These are phyloP conservation scores for Penicillium sp. DNA, from an alignment of 2,329 filamentous ascomycete species.

Conservation along the genomic window DNA sequence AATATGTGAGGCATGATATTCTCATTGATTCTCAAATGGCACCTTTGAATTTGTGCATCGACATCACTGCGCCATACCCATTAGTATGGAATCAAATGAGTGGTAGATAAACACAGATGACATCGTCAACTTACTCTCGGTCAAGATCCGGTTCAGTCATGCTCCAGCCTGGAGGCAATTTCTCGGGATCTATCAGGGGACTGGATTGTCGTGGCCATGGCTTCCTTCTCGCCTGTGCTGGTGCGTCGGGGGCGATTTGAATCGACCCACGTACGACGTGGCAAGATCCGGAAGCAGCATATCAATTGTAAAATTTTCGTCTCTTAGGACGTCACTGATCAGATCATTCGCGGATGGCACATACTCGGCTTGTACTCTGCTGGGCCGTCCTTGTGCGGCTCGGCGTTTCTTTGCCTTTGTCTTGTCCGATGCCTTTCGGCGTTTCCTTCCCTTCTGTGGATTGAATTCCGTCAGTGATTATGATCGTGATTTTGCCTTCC, in stretches of 20 bases:
- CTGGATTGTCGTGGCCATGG: background rate
- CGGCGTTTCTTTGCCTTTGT: background rate
- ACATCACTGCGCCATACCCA: background rate
- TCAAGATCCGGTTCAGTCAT: background rate
- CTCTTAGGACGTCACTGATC: background rate
- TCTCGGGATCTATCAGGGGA: background rate
- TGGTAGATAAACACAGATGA: background rate
- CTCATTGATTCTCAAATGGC: background rate
- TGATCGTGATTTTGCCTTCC: background rate
- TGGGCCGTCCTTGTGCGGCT: background rate
- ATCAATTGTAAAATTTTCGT: background rate
- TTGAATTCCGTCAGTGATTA: background rate
- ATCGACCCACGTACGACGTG: background rate
- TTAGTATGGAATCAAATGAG: background rate
- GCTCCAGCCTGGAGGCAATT: background rate
- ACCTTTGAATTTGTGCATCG: constrained; percentile 2
- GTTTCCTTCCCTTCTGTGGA: background rate
- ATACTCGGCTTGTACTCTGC: background rate
- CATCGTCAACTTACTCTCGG: background rate
- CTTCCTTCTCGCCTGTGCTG: background rate
- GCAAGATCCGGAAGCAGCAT: background rate
- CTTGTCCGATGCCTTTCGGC: background rate
- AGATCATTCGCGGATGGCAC: background rate
- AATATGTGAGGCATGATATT: constrained; percentile 2
- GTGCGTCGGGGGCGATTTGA: background rate